phyloP scores from a whole-genome alignment of 192 early-diverging fungal genomes.

The Coemansia sp. region DNA sequence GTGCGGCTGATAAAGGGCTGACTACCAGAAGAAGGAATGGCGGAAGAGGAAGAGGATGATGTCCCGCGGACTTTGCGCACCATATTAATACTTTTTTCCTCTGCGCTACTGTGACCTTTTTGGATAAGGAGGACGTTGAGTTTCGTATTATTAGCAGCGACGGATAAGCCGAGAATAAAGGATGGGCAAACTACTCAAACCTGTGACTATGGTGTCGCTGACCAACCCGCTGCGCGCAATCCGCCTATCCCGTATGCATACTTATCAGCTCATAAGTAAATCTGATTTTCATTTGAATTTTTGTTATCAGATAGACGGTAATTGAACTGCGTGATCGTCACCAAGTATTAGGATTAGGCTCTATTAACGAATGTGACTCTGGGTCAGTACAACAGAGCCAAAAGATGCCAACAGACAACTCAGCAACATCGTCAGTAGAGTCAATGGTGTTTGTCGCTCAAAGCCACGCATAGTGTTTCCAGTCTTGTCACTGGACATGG shows the following conservation, averaged over 20 bases:
- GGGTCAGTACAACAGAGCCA: background rate
- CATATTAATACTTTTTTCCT: background rate
- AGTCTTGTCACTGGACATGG: background rate
- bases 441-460: background rate
- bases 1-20: constrained; percentile 2
- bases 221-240: constrained; percentile 1
- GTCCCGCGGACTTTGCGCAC: constrained; percentile 4
- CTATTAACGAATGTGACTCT: background rate
- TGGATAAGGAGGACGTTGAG: background rate
- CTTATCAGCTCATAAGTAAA: background rate
- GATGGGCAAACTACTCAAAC: background rate
- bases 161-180: constrained; percentile 3
- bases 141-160: background rate
- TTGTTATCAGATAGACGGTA: background rate
- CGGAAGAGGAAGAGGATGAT: constrained; percentile 1
- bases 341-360: background rate
- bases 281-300: background rate
- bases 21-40: background rate
- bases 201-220: background rate
- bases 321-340: background rate
- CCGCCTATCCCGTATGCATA: background rate
- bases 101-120: background rate
- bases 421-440: background rate
- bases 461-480: background rate
- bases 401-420: background rate